A percentile compares a stretch with the other conserved stretches of the same genome.
Conservation (phyloP, 148 eudicot species). For the Fagopyrum homotropicum region DNA sequence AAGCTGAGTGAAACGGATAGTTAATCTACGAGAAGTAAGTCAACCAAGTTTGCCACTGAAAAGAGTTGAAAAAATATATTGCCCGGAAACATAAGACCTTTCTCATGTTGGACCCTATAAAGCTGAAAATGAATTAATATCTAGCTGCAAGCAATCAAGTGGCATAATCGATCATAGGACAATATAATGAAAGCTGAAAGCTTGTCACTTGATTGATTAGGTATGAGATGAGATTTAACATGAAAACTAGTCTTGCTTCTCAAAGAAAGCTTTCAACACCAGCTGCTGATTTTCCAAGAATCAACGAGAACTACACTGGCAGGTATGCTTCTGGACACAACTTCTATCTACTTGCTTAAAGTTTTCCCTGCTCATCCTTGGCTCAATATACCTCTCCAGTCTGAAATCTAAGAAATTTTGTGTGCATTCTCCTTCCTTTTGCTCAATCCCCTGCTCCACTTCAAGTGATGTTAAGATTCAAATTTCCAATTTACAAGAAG, state of each 20-base stretch:
- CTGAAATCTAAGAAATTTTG: not conserved
- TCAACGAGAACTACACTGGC: conserved; percentile 84
- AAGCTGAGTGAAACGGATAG: too few relatives aligned
- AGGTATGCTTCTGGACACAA: conserved; percentile 35
- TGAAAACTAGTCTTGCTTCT: conserved; percentile 66
- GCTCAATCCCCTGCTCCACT: not conserved
- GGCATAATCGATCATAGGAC: too few relatives aligned
- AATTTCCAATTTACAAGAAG: conserved; percentile 35
- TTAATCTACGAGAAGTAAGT: too few relatives aligned
- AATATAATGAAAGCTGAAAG: too few relatives aligned
- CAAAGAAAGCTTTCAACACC: conserved; percentile 77
- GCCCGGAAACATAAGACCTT: too few relatives aligned
- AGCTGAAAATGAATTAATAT: too few relatives aligned
- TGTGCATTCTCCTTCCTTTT: not conserved
- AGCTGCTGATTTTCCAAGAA: conserved; percentile 91
- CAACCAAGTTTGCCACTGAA: not conserved
- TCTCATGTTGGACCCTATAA: too few relatives aligned
- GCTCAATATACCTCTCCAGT: not conserved
- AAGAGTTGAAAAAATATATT: too few relatives aligned
- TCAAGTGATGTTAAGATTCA: not conserved
- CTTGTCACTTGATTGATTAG: conserved; percentile 25
- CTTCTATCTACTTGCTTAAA: not conserved
- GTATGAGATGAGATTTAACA: conserved; percentile 96
- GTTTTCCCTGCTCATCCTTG: not conserved
- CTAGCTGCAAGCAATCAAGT: too few relatives aligned